Base-by-base conservation (phyloP, 768 basidiomycete genomes). In the Kwoniella shandongensis region DNA sequence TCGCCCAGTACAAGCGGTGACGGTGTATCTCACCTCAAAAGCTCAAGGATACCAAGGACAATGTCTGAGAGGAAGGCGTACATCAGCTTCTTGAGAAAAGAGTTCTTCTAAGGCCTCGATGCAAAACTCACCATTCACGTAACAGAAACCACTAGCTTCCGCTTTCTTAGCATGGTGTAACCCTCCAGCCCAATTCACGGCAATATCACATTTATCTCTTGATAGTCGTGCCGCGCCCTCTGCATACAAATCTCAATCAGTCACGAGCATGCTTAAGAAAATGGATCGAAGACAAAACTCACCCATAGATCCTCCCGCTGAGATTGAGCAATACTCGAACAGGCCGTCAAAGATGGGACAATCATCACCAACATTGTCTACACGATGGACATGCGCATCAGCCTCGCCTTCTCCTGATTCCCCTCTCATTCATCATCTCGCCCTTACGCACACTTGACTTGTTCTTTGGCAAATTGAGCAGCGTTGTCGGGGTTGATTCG, bases 231-330 rank as follows among this genome's bases (percentile, higher is more conserved):
- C 93, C 38, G 96, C 96, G 42, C 96, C 96, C 90, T 97, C 93
- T 97, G 61, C 35, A 20, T 5, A 15, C 3, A 17, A 23, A 50
- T 40, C 38, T n/a, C n/a, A n/a, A n/a, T n/a, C n/a, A n/a, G n/a
- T n/a, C n/a, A n/a, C n/a, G n/a, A n/a, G n/a, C 22, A 23, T 26
- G 7, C n/a, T 12, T 26, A 4, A 13, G 29, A 35, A 40, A 30
- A 49, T n/a, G 6, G n/a, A n/a, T n/a, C n/a, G n/a, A n/a, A n/a
- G n/a, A n/a, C n/a, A n/a, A n/a, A n/a, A n/a, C n/a, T n/a, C n/a
- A 96, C 96, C 94, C 91, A 99, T 98, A 0, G 92, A 96, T 2
- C 96, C 96, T 44, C 96, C 96, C n/a, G 96, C 96, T 11, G 96
- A 98, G 68, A 99, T 99, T 2, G 94, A 93, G 74, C 96, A 97